Evolutionary conservation across 2,329 filamentous ascomycete genomes (phyloP), one percentile per base, ranked within the genome.

Genomic region (Penicillium expansum): DNA sequence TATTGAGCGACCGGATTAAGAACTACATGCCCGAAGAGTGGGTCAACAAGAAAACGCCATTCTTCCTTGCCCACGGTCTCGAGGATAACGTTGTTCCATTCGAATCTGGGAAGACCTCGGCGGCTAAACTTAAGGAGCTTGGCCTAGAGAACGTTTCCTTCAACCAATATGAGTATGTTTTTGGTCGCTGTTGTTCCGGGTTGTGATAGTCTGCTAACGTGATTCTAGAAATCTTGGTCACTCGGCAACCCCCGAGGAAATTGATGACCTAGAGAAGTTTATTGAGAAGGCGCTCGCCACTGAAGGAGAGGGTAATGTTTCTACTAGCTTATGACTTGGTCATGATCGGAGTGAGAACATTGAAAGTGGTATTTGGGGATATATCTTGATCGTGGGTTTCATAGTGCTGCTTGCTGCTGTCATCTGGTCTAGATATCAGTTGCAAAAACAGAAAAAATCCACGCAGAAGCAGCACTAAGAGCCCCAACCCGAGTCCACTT

Each of bases 31-130:
- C 82, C 2, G 79, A 82, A 41, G 72, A 76, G 27, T 83, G 77
- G 63, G 79, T 82, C 54, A 92, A 91, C 73, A 85, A 87, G 74
- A 80, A 88, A 39, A 96, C 91, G 1, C 89, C 90, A 1, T 86
- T 97, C 61, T 90, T 94, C 75, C 89, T 97, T 86, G 91, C 84
- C 13, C 94, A 97, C 67, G 94, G 94, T n/a, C 83, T 87, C 59
- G 77, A 76, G 0, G 93, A 99, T 73, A 82, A 82, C 14, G 78
- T 96, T 3, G 89, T 97, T 9, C 82, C 80, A 64, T 83, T 86
- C 42, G 77, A 82, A 55, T 88, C 89, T 74, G 93, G 90, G 14
- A 76, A 84, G 71, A 72, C 80, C 74, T 91, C 89, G 24, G 84
- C 83, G 3, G 81, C 90, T 39, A 72, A 82, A 57, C 76, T 97